Base-by-base conservation (phyloP, 768 basidiomycete species). In the Pleurotus giganteus region DNA sequence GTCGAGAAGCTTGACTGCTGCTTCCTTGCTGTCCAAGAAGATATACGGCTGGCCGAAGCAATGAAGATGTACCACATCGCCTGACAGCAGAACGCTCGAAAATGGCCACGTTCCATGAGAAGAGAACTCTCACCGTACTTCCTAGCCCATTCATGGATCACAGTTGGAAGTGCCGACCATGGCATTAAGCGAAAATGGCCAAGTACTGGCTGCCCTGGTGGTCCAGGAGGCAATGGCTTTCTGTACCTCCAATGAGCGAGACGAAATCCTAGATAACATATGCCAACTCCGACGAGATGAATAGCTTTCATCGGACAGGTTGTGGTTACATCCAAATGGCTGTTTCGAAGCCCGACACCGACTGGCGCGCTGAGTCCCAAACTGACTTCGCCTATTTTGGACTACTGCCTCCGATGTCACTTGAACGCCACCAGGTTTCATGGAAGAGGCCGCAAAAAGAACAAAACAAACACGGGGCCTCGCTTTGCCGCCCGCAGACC, bases 1-100 rank as follows among this genome's bases (percentile, higher is more conserved):
- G 31, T 78, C 76, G 15, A 78, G 65, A 15, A 79, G 68, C 8
- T 79, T 78, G 12, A 57, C 58, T 1, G 71, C 73, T 8, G 71
- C 66, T 41, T 75, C 53, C 1, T 55, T 41, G 9, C 68, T 69
- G 54, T 76, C 74, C 50, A 79, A 24, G 7, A 70, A 46, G 24
- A 70, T 57, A 19, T 66, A 59, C 1, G 60, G 45, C 29, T 44
- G 50, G 8, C 66, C 66, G 4, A 62, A 57, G 19, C 64, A 47
- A 17, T 62, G 19, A 2, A 67, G 57, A 23, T 66, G 61, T 47
- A 54, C 57, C 53, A 52, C 55, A 42, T 47, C 65, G 54, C 28
- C 65, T 67, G 1, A 7, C 7, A 5, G 15, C 6, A 21, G 21
- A 23, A 19, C 12, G 12, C 17, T 24, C 8, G 27, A 11, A 45